A percentile compares a stretch with the other conserved stretches of the same genome.
These are phyloP conservation scores for Zancudomyces culisetae DNA, from an alignment of 371 early-diverging fungal genomes.

Conservation along the genomic window DNA sequence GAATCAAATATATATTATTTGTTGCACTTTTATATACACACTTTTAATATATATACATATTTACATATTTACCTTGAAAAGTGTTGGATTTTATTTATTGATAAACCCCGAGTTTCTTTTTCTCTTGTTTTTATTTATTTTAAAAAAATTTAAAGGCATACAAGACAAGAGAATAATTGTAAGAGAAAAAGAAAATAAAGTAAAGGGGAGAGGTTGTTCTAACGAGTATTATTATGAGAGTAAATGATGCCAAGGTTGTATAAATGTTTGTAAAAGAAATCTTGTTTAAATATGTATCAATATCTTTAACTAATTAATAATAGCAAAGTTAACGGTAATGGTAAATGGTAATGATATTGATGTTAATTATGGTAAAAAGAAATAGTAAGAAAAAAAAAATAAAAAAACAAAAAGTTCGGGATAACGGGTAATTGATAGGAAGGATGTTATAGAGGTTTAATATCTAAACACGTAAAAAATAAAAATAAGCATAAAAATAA, in stretches of 20 bases:
- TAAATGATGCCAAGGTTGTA: background rate
- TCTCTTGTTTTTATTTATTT: no score
- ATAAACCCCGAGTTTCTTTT: no score
- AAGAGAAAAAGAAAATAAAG: background rate
- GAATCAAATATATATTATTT: no score
- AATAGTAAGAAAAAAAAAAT: background rate
- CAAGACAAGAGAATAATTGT: background rate
- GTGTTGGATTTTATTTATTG: no score
- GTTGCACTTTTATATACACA: no score
- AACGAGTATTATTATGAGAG: background rate
- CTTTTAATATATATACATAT: no score
- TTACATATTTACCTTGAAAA: no score
- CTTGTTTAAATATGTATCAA: background rate
- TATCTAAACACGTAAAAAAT: background rate
- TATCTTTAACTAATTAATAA: background rate
- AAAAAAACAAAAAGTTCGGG: background rate
- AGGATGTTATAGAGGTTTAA: background rate
- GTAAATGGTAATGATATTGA: background rate
- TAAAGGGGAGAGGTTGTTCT: background rate
- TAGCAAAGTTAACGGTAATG: background rate
- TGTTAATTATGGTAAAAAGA: background rate
- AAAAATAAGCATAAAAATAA: background rate
- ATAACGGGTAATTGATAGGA: background rate
- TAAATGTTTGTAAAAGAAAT: background rate
- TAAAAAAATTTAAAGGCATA: background rate